Base-by-base conservation (phyloP, 331 rosid genomes). In the Saraca asoca region DNA sequence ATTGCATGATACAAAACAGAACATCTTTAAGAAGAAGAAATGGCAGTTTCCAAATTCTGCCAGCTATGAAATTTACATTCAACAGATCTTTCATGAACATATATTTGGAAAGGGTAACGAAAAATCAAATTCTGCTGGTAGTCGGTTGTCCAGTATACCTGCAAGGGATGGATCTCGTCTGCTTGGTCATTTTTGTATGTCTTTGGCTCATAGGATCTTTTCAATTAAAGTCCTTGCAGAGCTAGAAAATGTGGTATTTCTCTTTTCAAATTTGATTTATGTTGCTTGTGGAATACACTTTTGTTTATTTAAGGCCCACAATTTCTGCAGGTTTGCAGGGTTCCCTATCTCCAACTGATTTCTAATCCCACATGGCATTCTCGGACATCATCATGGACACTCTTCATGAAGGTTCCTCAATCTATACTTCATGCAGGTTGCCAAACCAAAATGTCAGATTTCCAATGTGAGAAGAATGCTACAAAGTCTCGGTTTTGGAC, bases 281-380 rank as follows among this genome's bases (percentile, higher is more conserved):
- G 37, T 48, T 66, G 42, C 39, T 58, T 85, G 70, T 51, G 12
- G 42, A 59, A 42, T 55, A 51, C 62, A 53, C 41, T 62, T 78
- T 41, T 71, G 81, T 33, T 73, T 55, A 55, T 29, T 24, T 51
- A 11, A 19, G 68, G 18, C 14, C 15, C 69, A 71, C 78, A 59
- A 49, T 62, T 12, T 66, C 67, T 75, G 58, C 78, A 93, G 98
- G 90, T 84, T 62, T 81, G 79, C 76, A 87, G 81, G 48, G 89
- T 86, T 65, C 95, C 92, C 37, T 90, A 81, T 88, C 85, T 88
- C 62, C 87, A 86, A 76, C 58, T 90, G 72, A 73, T 77, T 68
- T 86, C 96, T 58, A 85, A 93, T 74, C 95, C 92, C 46, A 86
- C 98, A 1, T 86, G 98, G 98, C 83, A 88, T 78, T 93, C 92